Evolutionary conservation across 1,139 yeast species (phyloP).

Genomic region (Saccharomyces hybrid): DNA sequence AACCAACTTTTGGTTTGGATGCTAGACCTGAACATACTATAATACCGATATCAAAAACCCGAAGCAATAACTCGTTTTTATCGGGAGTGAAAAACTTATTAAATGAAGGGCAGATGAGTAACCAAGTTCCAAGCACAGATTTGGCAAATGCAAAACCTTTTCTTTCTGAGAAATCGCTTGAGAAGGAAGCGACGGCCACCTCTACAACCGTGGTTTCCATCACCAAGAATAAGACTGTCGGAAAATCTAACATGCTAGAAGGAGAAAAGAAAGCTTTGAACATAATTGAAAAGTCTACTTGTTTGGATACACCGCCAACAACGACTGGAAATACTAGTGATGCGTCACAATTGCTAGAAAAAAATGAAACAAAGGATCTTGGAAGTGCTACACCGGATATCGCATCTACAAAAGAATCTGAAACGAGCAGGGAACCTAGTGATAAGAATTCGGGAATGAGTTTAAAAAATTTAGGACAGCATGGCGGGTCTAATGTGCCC

Average conservation of each 20-base stretch:
- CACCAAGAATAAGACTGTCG: not conserved
- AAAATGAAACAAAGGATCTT: not conserved
- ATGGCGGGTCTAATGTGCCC: not conserved
- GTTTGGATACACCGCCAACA: not conserved
- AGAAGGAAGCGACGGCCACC: not conserved
- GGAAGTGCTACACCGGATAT: not conserved
- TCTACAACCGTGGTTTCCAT: not conserved
- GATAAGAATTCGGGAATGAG: not conserved
- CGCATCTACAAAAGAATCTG: not conserved
- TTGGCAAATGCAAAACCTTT: not conserved
- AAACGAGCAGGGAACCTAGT: not conserved
- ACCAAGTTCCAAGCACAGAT: not conserved
- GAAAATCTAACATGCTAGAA: not conserved
- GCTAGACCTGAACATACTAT: not conserved
- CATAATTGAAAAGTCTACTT: not conserved
- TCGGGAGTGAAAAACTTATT: not conserved
- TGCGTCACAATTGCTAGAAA: not conserved
- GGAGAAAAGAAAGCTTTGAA: not conserved
- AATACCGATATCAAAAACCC: not conserved
- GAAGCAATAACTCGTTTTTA: not conserved
- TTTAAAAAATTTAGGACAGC: not conserved
- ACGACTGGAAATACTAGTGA: not conserved
- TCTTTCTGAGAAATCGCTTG: not conserved
- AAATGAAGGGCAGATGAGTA: not conserved
- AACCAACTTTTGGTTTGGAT: not conserved